phyloP scores from a whole-genome alignment of 2,329 filamentous ascomycete species.

The Allantophomopsis lycopodina region DNA sequence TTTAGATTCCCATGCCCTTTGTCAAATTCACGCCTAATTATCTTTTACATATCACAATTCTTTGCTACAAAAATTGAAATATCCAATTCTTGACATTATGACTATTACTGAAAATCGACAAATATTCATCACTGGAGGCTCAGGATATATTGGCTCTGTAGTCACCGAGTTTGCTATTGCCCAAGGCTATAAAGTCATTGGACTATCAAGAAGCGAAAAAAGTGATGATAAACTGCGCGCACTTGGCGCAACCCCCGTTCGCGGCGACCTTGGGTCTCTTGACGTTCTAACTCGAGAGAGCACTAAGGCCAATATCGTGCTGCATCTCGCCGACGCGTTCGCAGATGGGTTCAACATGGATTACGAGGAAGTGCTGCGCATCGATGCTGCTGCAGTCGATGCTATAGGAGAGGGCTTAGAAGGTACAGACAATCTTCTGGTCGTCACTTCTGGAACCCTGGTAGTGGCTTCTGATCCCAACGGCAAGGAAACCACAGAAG shows the following conservation, averaged over 20 bases:
- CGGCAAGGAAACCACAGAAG: no score
- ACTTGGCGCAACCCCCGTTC: conserved; percentile 24
- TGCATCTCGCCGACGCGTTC: conserved; percentile 23
- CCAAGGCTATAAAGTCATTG: conserved; percentile 26
- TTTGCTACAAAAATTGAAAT: no score
- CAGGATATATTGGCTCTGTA: conserved; percentile 10
- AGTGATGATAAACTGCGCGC: conserved; percentile 21
- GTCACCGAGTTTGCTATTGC: conserved; percentile 18
- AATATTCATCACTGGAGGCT: conserved; percentile 10
- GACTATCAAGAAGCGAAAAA: conserved; percentile 23
- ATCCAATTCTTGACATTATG: no score
- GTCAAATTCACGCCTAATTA: no score
- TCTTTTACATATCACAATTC: no score
- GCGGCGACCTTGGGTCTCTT: conserved; percentile 24
- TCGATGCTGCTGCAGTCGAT: conserved; percentile 21
- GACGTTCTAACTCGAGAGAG: conserved; percentile 23
- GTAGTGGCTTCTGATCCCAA: conserved; percentile 1
- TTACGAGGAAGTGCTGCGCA: conserved; percentile 14
- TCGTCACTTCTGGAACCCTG: conserved; percentile 21
- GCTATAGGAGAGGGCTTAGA: conserved; percentile 22
- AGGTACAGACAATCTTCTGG: conserved; percentile 21
- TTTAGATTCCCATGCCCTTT: no score
- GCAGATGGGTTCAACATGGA: conserved; percentile 16
- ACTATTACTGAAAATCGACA: not conserved
- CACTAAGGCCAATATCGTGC: conserved; percentile 25